Evolutionary conservation across 78 protist species (phyloP), one percentile per base, ranked within the genome.

Genomic region (Tieghemostelium lacteum): DNA sequence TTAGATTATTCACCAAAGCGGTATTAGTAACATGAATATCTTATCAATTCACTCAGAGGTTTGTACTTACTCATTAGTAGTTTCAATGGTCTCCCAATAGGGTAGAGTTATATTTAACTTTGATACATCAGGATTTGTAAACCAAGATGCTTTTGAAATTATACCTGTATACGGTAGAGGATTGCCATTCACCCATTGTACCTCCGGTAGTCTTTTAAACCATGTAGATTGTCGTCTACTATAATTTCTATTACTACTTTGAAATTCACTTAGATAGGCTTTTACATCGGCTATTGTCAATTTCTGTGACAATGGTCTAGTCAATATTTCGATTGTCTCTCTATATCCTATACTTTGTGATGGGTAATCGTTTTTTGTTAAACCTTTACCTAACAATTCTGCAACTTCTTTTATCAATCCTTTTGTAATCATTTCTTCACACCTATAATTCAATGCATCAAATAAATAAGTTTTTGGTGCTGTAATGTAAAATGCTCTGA

Each of bases 401-500:
- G 52, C 64, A 29, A 69, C 78, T n/a, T 83, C 91, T 33, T 83
- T 42, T 0, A 83, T 42, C 17, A 83, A 16, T 31, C 91, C 91
- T 31, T 55, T 16, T 1, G 7, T 22, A 29, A 83, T 57, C 91
- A 83, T 83, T 14, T n/a, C 17, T n/a, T 83, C 91, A n/a, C 73
- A 83, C 20, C 91, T 24, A 8, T 45, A 14, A 45, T 83, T 83
- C 34, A 83, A 33, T 6, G 62, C 22, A 36, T 28, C 14, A 19
- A 57, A 50, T 12, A 67, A 37, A 24, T 29, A 6, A 2, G 49
- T 6, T 66, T 78, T 52, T 36, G 61, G 54, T 17, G 49, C 17
- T 42, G 91, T 54, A 26, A 83, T 14, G 60, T 70, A 69, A 45
- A 83, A 83, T 14, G 64, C n/a, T 67, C 91, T 71, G 69, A 69